Percentiles rank a stretch among this genome's conserved stretches.
phyloP scores from a whole-genome alignment of 2,329 filamentous ascomycete genomes.

The Sporothrix dimorphospora region DNA sequence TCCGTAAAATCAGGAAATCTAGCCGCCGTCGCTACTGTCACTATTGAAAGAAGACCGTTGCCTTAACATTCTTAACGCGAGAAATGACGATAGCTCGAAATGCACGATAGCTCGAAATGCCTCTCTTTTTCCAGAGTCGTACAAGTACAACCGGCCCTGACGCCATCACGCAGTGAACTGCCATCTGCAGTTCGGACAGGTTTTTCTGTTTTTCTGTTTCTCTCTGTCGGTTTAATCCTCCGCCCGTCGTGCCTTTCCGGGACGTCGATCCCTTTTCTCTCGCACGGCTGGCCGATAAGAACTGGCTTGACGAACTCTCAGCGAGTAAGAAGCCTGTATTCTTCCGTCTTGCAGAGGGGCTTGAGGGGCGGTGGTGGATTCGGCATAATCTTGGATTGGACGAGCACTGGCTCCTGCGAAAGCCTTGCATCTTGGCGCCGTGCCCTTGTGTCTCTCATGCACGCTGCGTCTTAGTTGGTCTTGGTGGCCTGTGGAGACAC shows the following conservation, averaged over 20 bases:
- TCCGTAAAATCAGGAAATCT: neutral
- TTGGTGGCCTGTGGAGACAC: neutral
- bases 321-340: conserved; percentile 18
- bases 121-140: conserved; percentile 15
- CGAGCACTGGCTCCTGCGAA: conserved; percentile 9
- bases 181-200: neutral
- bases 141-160: neutral
- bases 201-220: neutral
- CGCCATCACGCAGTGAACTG: neutral
- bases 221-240: neutral
- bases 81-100: neutral
- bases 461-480: neutral
- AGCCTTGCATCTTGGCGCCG: conserved; percentile 16
- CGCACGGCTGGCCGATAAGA: conserved; percentile 12
- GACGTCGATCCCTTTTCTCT: neutral
- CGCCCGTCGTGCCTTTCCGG: neutral
- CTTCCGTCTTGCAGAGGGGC: neutral
- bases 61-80: neutral
- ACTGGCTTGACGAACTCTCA: neutral
- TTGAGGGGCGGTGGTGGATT: neutral
- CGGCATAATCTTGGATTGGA: neutral
- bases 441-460: conserved; percentile 11
- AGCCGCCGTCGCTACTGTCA: neutral
- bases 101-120: neutral
- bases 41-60: neutral